A percentile compares a stretch with the other conserved stretches of the same genome.
Conservation (phyloP, 768 basidiomycete genomes). For the Suillus luteus region DNA sequence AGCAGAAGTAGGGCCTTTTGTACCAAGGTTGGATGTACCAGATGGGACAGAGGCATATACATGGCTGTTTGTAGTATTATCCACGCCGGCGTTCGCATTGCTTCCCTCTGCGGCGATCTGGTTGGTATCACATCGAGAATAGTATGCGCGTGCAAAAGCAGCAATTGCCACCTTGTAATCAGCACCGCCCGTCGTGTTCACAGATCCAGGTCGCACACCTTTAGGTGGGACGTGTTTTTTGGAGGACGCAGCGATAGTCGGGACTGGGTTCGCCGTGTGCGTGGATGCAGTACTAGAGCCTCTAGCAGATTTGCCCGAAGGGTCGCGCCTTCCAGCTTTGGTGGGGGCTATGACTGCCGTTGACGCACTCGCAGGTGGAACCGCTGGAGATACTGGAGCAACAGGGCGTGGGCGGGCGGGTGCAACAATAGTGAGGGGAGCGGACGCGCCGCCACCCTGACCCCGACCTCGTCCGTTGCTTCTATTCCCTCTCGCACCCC, state of each 20-base stretch:
- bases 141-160: not conserved
- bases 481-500: constrained; percentile 4
- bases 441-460: not conserved
- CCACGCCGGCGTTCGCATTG: not conserved
- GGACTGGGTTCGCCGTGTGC: not conserved
- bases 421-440: constrained; percentile 1
- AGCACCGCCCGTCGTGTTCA: not conserved
- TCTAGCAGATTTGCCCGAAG: not conserved
- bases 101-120: not conserved
- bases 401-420: not conserved
- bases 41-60: not conserved
- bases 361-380: not conserved
- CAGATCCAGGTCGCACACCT: not conserved
- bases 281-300: not conserved
- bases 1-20: not conserved
- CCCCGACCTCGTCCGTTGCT: not conserved
- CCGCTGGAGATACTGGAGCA: no score
- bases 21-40: not conserved
- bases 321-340: not conserved
- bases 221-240: not conserved
- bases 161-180: not conserved
- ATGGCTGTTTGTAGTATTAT: no score
- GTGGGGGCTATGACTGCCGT: not conserved
- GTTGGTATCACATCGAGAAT: not conserved
- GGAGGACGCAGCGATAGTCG: not conserved